A percentile compares a stretch with the other conserved stretches of the same genome.
phyloP scores from a whole-genome alignment of 2,329 filamentous ascomycete species.

The Bertia moriformis region DNA sequence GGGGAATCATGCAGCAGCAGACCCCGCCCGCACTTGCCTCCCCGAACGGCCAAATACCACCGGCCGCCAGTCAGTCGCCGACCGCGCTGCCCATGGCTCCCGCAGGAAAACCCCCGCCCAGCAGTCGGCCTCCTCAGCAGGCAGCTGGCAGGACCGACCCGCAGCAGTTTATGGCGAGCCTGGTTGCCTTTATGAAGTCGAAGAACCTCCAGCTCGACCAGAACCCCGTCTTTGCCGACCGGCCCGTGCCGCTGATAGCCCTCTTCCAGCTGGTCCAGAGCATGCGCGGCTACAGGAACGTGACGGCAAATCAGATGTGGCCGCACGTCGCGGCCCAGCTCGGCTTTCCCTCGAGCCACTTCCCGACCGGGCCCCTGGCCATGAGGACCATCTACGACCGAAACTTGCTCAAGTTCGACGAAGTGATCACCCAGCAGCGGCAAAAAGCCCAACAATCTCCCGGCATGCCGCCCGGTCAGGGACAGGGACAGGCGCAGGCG shows the following conservation, averaged over 20 bases:
- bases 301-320: constrained; percentile 62
- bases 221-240: constrained; percentile 60
- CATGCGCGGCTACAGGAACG: constrained; percentile 63
- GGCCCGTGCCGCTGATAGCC: constrained; percentile 59
- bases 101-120: constrained; percentile 19
- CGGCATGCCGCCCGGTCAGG: constrained; percentile 21
- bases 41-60: constrained; percentile 39
- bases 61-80: constrained; percentile 23
- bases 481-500: too few relatives aligned
- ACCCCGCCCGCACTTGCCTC: constrained; percentile 32
- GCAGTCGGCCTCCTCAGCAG: too few relatives aligned
- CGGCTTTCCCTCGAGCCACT: constrained; percentile 44
- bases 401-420: constrained; percentile 66
- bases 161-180: constrained; percentile 61
- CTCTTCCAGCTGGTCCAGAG: constrained; percentile 62
- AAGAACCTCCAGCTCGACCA: constrained; percentile 61
- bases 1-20: constrained; percentile 35
- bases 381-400: constrained; percentile 61
- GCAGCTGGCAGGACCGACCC: constrained; percentile 34
- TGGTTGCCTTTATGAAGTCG: constrained; percentile 64
- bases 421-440: constrained; percentile 36
- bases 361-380: constrained; percentile 53
- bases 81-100: constrained; percentile 31
- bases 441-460: constrained; percentile 24
- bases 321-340: constrained; percentile 51